A percentile compares a stretch with the other conserved stretches of the same genome.
Conservation (phyloP, 495 filamentous ascomycete genomes). For the Xylaria nigripes region DNA sequence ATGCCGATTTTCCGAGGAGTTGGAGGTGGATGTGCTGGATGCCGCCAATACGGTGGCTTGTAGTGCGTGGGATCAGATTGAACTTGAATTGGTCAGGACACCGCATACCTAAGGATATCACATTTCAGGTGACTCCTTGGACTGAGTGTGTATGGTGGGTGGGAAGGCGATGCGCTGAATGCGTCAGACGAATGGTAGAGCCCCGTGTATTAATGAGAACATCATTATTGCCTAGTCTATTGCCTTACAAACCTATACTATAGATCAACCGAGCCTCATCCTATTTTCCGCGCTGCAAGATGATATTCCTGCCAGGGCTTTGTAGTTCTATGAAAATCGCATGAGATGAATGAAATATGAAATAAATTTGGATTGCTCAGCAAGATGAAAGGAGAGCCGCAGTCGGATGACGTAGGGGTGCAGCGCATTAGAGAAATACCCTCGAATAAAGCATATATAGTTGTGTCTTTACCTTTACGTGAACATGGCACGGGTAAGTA, state of each 20-base stretch:
- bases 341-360: no score
- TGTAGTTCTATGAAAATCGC: no score
- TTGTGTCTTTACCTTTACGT: no score
- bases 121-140: neutral
- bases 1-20: neutral
- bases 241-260: neutral
- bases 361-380: no score
- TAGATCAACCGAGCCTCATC: neutral
- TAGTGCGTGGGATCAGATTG: neutral
- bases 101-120: neutral
- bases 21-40: neutral
- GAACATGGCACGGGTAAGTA: no score
- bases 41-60: conserved; percentile 13
- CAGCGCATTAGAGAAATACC: no score
- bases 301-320: no score
- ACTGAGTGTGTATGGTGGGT: neutral
- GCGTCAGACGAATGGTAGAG: neutral
- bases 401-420: no score
- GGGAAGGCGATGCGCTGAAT: neutral
- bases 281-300: no score
- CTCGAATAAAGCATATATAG: no score
- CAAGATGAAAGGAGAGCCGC: no score
- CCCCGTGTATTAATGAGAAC: neutral
- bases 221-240: neutral
- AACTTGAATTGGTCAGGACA: neutral